These are phyloP conservation scores for Mercurialis annua DNA, from an alignment of 345 rosid genomes.

Conservation along the genomic window DNA sequence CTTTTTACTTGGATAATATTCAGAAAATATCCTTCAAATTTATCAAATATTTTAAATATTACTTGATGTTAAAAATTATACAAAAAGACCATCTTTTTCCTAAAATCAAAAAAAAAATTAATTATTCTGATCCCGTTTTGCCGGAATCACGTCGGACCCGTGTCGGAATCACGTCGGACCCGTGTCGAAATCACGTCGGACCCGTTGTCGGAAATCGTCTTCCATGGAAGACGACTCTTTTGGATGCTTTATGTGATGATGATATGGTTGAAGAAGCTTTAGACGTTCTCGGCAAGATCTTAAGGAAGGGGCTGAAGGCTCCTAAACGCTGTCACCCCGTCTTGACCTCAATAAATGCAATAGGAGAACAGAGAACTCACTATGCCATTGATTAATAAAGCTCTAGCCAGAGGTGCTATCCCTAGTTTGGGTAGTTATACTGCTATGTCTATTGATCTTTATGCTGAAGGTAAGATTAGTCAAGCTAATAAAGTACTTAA, in stretches of 20 bases:
- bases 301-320: conserved; percentile 75
- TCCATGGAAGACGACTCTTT: too few species aligned
- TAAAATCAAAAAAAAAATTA: too few species aligned
- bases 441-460: conserved; percentile 72
- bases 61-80: too few species aligned
- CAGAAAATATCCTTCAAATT: too few species aligned
- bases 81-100: too few species aligned
- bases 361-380: conserved; percentile 43
- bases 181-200: too few species aligned
- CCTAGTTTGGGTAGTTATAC: conserved; percentile 67
- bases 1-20: too few species aligned
- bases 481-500: conserved; percentile 65
- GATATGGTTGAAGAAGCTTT: conserved; percentile 72
- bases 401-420: conserved; percentile 59
- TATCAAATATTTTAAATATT: too few species aligned
- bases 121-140: too few species aligned
- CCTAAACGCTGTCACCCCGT: conserved; percentile 46
- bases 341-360: conserved; percentile 49
- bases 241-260: conserved; percentile 75
- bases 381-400: conserved; percentile 56
- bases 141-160: too few species aligned
- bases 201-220: too few species aligned
- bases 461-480: conserved; percentile 51
- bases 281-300: conserved; percentile 63
- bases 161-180: too few species aligned